Conservation (phyloP, 306 rosid genomes). For the Delonix regia region DNA sequence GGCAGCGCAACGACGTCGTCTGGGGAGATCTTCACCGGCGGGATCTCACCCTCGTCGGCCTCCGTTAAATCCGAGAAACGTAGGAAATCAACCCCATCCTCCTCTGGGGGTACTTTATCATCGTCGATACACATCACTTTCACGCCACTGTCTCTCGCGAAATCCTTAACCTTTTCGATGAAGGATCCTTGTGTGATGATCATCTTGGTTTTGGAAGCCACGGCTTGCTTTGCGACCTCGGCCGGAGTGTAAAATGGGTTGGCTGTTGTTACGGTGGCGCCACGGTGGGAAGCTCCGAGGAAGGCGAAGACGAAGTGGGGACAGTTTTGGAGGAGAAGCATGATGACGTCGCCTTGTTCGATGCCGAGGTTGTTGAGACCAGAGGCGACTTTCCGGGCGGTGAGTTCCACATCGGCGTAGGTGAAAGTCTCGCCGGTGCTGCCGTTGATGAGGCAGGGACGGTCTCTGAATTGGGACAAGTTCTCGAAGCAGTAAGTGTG, state of each 20-base stretch:
- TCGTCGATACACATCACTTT: slow-evolving; percentile 48
- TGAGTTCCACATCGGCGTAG: slow-evolving; percentile 55
- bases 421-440: slow-evolving; percentile 51
- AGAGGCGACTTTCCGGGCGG: slow-evolving; percentile 55
- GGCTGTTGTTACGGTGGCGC: slow-evolving; percentile 66
- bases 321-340: slow-evolving; percentile 80
- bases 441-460: slow-evolving; percentile 65
- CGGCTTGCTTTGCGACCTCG: slow-evolving; percentile 62
- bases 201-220: slow-evolving; percentile 51
- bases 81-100: neutral
- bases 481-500: slow-evolving; percentile 72
- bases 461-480: slow-evolving; percentile 50
- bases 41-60: slow-evolving; percentile 49
- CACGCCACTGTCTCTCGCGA: slow-evolving; percentile 31
- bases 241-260: slow-evolving; percentile 69
- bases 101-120: too few species aligned
- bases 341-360: slow-evolving; percentile 58
- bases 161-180: slow-evolving; percentile 51
- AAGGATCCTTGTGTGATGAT: slow-evolving; percentile 53
- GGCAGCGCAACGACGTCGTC: slow-evolving; percentile 81
- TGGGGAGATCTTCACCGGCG: slow-evolving; percentile 50
- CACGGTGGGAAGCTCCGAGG: slow-evolving; percentile 63
- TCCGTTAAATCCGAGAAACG: slow-evolving; percentile 49
- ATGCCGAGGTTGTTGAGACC: slow-evolving; percentile 66
- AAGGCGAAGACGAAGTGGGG: slow-evolving; percentile 67